These are phyloP conservation scores for Fusarium nanum DNA, from an alignment of 2,329 filamentous ascomycete genomes.

Conservation along the genomic window DNA sequence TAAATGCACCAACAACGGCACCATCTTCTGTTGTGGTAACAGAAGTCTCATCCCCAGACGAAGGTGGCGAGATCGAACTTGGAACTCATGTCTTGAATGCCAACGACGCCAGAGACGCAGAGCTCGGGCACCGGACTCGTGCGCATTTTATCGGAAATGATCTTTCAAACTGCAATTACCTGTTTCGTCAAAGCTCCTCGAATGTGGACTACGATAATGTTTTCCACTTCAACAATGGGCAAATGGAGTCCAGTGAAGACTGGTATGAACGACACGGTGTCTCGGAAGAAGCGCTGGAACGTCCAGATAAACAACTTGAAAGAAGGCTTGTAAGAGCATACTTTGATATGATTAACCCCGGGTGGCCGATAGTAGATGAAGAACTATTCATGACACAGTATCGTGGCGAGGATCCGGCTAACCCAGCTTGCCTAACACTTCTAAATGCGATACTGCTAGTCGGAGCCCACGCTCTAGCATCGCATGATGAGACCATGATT, in stretches of 20 bases:
- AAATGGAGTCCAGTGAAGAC: neutral
- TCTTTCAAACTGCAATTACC: constrained; percentile 6
- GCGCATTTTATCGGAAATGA: constrained; percentile 13
- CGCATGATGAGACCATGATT: neutral
- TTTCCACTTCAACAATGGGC: constrained; percentile 17
- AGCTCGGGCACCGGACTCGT: constrained; percentile 12
- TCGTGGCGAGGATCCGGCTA: neutral
- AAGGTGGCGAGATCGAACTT: constrained; percentile 1
- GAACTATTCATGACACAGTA: constrained; percentile 21
- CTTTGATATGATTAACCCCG: neutral
- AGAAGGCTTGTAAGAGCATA: neutral
- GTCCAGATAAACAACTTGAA: constrained; percentile 4
- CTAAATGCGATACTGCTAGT: constrained; percentile 13
- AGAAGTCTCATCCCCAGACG: neutral
- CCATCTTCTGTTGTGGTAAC: neutral
- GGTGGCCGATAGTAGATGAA: constrained; percentile 18
- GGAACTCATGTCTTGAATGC: neutral
- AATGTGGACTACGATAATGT: neutral
- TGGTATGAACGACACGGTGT: constrained; percentile 7
- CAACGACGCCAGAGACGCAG: constrained; percentile 1
- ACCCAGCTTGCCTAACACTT: constrained; percentile 12
- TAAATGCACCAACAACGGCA: neutral
- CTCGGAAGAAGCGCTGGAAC: neutral
- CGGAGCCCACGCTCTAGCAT: constrained; percentile 11
- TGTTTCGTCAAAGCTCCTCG: neutral